Conservation (phyloP, 352 stramenopile species). For the Aphanomyces invadans region DNA sequence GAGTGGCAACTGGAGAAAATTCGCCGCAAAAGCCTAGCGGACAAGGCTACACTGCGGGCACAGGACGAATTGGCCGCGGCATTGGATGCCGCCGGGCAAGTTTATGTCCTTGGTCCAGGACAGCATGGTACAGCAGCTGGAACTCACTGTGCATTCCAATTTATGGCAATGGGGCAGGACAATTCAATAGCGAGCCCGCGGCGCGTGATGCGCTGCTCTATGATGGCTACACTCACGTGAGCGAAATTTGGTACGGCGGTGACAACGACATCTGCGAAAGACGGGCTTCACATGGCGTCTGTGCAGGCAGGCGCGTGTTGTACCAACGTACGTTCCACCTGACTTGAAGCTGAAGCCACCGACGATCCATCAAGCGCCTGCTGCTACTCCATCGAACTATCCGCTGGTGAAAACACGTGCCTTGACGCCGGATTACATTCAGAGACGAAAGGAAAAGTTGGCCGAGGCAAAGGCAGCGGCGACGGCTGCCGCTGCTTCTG, state of each 20-base stretch:
- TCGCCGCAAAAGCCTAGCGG: constrained; percentile 33
- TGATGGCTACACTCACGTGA: constrained; percentile 53
- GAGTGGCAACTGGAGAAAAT: constrained; percentile 71
- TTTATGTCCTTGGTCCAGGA: constrained; percentile 88
- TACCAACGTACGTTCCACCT: constrained; percentile 5
- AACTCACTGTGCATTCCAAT: no score
- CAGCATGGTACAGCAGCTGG: constrained; percentile 37
- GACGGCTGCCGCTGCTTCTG: background rate
- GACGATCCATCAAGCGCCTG: background rate
- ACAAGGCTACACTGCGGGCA: constrained; percentile 52
- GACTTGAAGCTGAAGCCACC: background rate
- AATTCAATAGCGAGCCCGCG: constrained; percentile 66
- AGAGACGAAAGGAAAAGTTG: constrained; percentile 12
- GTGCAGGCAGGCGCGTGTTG: background rate
- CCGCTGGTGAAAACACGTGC: no score
- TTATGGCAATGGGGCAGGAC: no score
- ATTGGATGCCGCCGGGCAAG: constrained; percentile 86
- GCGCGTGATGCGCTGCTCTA: constrained; percentile 48
- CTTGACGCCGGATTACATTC: constrained; percentile 3
- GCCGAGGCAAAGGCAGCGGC: constrained; percentile 19
- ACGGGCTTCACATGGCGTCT: background rate
- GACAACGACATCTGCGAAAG: background rate
- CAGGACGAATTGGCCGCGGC: constrained; percentile 78
- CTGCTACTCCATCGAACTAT: no score
- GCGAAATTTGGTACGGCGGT: constrained; percentile 40